Evolutionary conservation across 768 basidiomycete genomes (phyloP).

Genomic region (Lactarius indigo): DNA sequence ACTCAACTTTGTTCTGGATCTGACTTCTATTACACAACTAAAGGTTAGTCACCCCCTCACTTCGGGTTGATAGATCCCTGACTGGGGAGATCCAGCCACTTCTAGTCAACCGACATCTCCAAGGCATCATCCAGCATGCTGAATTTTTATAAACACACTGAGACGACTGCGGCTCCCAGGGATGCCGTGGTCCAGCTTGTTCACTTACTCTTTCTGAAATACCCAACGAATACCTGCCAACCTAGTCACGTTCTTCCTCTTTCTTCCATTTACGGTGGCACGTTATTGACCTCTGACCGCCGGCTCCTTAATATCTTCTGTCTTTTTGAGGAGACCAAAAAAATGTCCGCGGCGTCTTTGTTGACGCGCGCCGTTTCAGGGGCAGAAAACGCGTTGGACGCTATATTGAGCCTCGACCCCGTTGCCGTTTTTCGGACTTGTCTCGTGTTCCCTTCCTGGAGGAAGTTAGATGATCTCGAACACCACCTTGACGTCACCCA

Average conservation of each 20-base stretch:
- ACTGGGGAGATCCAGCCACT: constrained; percentile 45
- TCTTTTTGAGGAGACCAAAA: constrained; percentile 71
- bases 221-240: constrained; percentile 84
- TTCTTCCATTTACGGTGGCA: constrained; percentile 69
- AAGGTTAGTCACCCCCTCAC: constrained; percentile 49
- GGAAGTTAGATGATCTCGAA: constrained; percentile 43
- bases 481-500: constrained; percentile 24
- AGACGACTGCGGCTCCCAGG: constrained; percentile 34
- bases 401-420: constrained; percentile 68
- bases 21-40: constrained; percentile 35
- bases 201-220: constrained; percentile 63
- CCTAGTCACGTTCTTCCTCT: constrained; percentile 79
- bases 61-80: not conserved
- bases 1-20: constrained; percentile 31
- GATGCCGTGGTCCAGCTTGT: constrained; percentile 54
- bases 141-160: constrained; percentile 54
- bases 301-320: constrained; percentile 70
- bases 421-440: constrained; percentile 65
- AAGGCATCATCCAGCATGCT: constrained; percentile 68
- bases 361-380: constrained; percentile 49
- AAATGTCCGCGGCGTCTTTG: constrained; percentile 58
- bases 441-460: constrained; percentile 65
- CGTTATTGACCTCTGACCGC: constrained; percentile 60
- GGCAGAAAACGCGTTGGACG: constrained; percentile 53
- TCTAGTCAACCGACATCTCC: constrained; percentile 70